phyloP scores from a whole-genome alignment of 1,284 basidiomycete genomes.

The Ustilago trichophora region DNA sequence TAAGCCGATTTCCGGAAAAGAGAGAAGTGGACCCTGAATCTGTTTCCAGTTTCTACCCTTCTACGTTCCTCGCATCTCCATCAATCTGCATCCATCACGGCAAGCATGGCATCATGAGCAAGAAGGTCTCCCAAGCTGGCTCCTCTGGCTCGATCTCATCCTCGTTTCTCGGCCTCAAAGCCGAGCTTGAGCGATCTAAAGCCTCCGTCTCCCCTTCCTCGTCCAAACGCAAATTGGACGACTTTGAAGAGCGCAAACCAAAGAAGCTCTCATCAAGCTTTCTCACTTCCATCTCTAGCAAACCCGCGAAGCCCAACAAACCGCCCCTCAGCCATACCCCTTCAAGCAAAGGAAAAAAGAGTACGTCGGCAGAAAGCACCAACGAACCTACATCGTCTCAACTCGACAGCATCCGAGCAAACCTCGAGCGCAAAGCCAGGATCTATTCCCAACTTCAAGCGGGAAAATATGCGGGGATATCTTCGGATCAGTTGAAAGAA shows the following conservation, averaged over 20 bases:
- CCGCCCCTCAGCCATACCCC: neutral
- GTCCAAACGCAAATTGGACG: conserved; percentile 16
- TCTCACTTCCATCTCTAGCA: neutral
- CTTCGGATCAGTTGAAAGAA: conserved; percentile 69
- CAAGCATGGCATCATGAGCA: neutral
- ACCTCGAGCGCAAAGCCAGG: conserved; percentile 80
- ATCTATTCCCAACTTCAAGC: conserved; percentile 81
- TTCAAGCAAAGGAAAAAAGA: neutral
- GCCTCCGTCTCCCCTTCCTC: conserved; percentile 4
- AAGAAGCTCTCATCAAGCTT: conserved; percentile 15
- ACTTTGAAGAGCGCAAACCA: neutral
- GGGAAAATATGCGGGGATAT: conserved; percentile 82
- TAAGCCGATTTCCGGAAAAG: too few species aligned
- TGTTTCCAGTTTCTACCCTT: too few species aligned
- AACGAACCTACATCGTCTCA: conserved; percentile 5
- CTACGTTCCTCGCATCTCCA: too few species aligned
- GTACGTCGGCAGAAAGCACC: too few species aligned
- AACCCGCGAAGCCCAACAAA: too few species aligned
- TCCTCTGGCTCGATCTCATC: neutral
- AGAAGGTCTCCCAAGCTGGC: too few species aligned
- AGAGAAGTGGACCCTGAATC: too few species aligned
- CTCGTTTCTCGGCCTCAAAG: conserved; percentile 44
- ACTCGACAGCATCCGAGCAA: conserved; percentile 73
- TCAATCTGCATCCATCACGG: too few species aligned
- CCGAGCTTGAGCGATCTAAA: conserved; percentile 43